A percentile compares a stretch with the other conserved stretches of the same genome.
Evolutionary conservation across 176 grass and related monocot genomes (phyloP).

Genomic region (Triticum monococcum): DNA sequence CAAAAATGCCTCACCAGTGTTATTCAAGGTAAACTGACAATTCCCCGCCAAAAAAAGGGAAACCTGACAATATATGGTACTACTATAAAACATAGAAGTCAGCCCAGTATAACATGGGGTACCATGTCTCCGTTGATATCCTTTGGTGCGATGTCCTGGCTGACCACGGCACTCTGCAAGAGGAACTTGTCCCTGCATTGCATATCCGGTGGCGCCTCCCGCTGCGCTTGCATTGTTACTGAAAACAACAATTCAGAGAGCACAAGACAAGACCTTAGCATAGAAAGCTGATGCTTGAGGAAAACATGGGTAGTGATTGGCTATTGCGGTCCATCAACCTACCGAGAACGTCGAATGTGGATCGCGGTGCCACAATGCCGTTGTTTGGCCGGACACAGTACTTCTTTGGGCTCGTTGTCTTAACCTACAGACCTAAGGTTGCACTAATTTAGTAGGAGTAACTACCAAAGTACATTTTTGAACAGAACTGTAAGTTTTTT

Average conservation of each 20-base stretch:
- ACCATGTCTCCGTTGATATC: slow-evolving; percentile 82
- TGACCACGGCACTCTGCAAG: slow-evolving; percentile 75
- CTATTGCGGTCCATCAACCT: slow-evolving; percentile 9
- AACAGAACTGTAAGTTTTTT: neutral
- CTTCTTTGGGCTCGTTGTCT: slow-evolving; percentile 96
- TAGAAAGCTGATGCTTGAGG: neutral
- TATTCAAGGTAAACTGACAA: neutral
- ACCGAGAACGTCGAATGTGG: slow-evolving; percentile 74
- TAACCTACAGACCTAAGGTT: slow-evolving; percentile 56
- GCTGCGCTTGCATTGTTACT: slow-evolving; percentile 98
- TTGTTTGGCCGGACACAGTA: slow-evolving; percentile 94
- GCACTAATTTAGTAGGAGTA: neutral
- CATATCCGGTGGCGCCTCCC: slow-evolving; percentile 69
- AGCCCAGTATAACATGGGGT: neutral
- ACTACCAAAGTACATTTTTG: neutral
- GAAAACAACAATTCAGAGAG: slow-evolving; percentile 22
- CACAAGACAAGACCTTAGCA: neutral
- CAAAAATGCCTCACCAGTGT: slow-evolving; percentile 14
- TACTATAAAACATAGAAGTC: neutral
- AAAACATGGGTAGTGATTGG: neutral
- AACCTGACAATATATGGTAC: neutral
- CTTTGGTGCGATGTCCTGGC: slow-evolving; percentile 40
- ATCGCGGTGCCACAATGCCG: slow-evolving; percentile 75
- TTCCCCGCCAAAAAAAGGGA: neutral
- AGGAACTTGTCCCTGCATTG: slow-evolving; percentile 98